A percentile compares a stretch with the other conserved stretches of the same genome.
Conservation (phyloP, 495 filamentous ascomycete species). For the Cenococcum geophilum region DNA sequence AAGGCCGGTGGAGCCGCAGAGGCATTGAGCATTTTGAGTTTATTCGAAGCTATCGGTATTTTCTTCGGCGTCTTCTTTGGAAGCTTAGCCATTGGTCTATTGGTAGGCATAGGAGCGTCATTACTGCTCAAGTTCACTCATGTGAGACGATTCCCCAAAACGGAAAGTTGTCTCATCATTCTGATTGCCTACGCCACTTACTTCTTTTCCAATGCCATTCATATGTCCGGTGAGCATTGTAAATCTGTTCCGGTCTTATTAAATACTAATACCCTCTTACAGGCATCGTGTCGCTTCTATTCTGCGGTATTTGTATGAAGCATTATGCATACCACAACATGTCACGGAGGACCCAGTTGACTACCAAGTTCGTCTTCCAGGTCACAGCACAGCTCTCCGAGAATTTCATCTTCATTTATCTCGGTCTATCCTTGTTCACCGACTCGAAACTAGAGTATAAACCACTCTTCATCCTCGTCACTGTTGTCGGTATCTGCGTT, state of each 20-base stretch:
- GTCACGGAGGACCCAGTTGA: constrained; percentile 94
- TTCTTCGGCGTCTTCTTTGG: constrained; percentile 96
- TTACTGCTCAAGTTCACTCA: constrained; percentile 88
- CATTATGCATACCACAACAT: constrained; percentile 99
- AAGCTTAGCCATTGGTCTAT: constrained; percentile 78
- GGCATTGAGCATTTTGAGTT: constrained; percentile 61
- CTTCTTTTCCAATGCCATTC: constrained; percentile 90
- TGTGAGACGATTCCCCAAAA: constrained; percentile 85
- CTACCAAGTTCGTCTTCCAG: constrained; percentile 96
- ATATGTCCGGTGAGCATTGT: constrained; percentile 75
- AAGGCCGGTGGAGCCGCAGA: constrained; percentile 55
- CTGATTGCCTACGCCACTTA: constrained; percentile 93
- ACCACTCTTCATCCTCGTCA: constrained; percentile 90
- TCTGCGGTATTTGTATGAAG: constrained; percentile 96
- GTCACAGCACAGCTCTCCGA: constrained; percentile 91
- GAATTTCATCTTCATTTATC: constrained; percentile 99
- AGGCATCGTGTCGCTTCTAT: constrained; percentile 95
- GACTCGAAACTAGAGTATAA: constrained; percentile 82
- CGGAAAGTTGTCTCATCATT: constrained; percentile 91
- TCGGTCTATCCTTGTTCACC: constrained; percentile 89
- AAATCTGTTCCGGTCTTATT: neutral
- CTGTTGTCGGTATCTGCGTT: constrained; percentile 82
- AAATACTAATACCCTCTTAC: constrained; percentile 4
- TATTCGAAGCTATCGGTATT: constrained; percentile 86
- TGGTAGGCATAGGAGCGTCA: constrained; percentile 80